Percentiles rank a stretch among this genome's conserved stretches.
Evolutionary conservation across 192 early-diverging fungal genomes (phyloP).

Genomic region (Endogone sp.): DNA sequence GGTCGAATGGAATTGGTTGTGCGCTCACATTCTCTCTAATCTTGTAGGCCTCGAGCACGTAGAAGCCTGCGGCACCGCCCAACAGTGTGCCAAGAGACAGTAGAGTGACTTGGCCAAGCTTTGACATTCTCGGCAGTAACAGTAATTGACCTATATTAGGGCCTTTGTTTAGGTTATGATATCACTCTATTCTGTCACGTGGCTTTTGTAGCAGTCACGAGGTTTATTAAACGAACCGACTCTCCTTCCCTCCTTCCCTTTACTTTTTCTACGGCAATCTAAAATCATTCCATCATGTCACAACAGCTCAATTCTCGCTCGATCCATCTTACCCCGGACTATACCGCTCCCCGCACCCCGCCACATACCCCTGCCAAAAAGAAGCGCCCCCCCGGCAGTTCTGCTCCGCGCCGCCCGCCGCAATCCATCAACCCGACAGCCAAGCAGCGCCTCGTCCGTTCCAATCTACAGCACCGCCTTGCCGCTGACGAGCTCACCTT

Average conservation of each 20-base stretch:
- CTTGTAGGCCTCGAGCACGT: slow-evolving; percentile 31
- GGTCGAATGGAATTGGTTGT: background rate
- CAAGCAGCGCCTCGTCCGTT: slow-evolving; percentile 20
- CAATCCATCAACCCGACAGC: slow-evolving; percentile 1
- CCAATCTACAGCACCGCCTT: slow-evolving; percentile 24
- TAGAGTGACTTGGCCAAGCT: slow-evolving; percentile 19
- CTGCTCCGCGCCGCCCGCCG: no score
- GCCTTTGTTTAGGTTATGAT: no score
- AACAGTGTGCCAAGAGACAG: slow-evolving; percentile 29
- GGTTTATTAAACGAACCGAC: no score
- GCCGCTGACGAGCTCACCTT: slow-evolving; percentile 18
- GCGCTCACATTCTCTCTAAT: slow-evolving; percentile 26
- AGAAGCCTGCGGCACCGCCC: slow-evolving; percentile 35
- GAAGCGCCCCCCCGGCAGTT: background rate
- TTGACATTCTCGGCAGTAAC: slow-evolving; percentile 18
- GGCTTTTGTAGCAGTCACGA: no score
- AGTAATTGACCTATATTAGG: no score
- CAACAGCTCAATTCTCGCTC: background rate
- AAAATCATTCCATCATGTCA: background rate
- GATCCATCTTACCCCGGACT: background rate
- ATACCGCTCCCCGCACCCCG: background rate
- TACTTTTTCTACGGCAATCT: no score
- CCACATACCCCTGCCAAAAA: background rate
- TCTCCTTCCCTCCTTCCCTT: background rate
- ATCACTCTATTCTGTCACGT: no score